These are phyloP conservation scores for Fusarium subglutinans DNA, from an alignment of 2,329 filamentous ascomycete species.

Conservation along the genomic window DNA sequence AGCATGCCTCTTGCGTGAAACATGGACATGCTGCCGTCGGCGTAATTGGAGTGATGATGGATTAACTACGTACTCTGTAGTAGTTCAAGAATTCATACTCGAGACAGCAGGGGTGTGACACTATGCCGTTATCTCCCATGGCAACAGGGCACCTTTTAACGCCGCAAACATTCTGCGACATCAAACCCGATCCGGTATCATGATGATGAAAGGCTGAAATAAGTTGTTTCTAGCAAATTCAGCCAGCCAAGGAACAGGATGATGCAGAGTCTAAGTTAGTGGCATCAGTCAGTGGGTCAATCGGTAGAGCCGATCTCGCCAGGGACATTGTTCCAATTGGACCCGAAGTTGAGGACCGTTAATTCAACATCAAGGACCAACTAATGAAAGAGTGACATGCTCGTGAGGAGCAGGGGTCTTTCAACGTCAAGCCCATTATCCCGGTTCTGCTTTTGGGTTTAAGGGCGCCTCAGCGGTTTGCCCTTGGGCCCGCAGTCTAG, in stretches of 20 bases:
- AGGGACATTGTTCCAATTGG: constrained; percentile 6
- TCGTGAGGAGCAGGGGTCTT: constrained; percentile 12
- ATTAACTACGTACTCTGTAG: background rate
- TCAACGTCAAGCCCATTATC: constrained; percentile 17
- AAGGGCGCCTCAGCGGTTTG: constrained; percentile 12
- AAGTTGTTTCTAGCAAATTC: constrained; percentile 9
- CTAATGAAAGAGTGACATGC: constrained; percentile 7
- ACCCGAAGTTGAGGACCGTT: constrained; percentile 14
- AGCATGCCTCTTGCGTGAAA: constrained; percentile 22
- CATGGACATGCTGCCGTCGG: constrained; percentile 8
- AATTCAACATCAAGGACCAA: background rate
- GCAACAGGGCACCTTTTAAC: constrained; percentile 27
- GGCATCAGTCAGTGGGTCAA: constrained; percentile 20
- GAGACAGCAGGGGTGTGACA: constrained; percentile 13
- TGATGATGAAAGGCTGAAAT: constrained; percentile 10
- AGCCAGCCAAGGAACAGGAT: constrained; percentile 21
- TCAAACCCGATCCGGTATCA: constrained; percentile 21
- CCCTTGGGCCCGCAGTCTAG: constrained; percentile 11
- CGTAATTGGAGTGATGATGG: constrained; percentile 3
- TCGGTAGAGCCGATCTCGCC: constrained; percentile 11
- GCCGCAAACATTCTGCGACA: constrained; percentile 19
- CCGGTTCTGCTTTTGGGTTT: constrained; percentile 19
- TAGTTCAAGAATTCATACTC: constrained; percentile 15
- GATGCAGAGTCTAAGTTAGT: background rate
- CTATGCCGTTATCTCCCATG: constrained; percentile 31